These are phyloP conservation scores for Aspergillus indologenus DNA, from an alignment of 495 filamentous ascomycete species.

Conservation along the genomic window DNA sequence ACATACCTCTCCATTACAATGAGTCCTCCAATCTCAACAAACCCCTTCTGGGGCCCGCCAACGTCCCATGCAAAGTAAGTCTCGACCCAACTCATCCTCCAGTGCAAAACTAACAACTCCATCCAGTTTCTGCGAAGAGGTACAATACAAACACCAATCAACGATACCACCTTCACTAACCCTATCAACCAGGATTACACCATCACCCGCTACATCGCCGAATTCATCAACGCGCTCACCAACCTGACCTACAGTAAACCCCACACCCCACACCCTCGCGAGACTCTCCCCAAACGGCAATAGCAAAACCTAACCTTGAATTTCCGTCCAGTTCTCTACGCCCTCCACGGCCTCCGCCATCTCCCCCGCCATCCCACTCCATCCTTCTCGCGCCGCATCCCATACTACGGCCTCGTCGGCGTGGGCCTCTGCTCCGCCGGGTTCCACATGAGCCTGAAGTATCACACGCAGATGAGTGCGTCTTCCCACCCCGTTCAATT, in stretches of 20 bases:
- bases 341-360: constrained; percentile 32
- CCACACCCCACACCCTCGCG: not conserved
- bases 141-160: not conserved
- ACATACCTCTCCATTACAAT: not conserved
- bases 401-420: constrained; percentile 51
- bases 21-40: not conserved
- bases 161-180: not conserved
- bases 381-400: constrained; percentile 29
- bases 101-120: not conserved
- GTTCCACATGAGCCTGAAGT: constrained; percentile 53
- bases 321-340: constrained; percentile 31
- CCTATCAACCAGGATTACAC: constrained; percentile 43
- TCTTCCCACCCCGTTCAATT: not conserved
- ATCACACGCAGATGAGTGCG: constrained; percentile 53
- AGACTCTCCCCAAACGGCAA: too few relatives aligned
- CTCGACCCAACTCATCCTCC: not conserved
- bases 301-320: too few relatives aligned
- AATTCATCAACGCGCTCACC: constrained; percentile 56
- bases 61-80: constrained; percentile 16
- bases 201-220: constrained; percentile 52
- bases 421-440: constrained; percentile 52
- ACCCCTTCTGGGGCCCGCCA: constrained; percentile 18
- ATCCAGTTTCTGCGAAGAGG: constrained; percentile 19
- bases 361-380: constrained; percentile 17
- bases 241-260: constrained; percentile 44